Evolutionary conservation across 345 rosid species (phyloP), one percentile per base, ranked within the genome.

Genomic region (Bretschneidera sinensis): DNA sequence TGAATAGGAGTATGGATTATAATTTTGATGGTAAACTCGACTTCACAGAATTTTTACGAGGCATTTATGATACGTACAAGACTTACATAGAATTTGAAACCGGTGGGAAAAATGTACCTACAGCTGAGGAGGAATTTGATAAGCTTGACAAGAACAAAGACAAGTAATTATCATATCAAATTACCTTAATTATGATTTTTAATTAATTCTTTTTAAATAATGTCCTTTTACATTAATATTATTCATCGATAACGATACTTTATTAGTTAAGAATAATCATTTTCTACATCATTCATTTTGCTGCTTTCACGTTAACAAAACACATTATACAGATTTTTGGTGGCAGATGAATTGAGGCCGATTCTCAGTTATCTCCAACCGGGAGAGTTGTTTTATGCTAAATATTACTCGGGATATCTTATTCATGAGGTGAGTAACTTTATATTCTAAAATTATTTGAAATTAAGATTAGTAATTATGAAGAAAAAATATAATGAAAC

Each of bases 371-470:
- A 82, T 77, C 77, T 88, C n/a, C 74, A 77, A 54, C 90, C 90
- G 7, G 90, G 90, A 60, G 87, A 88, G 43, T 7, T 82, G 59
- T 75, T 77, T 25, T 74, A 82, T n/a, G 85, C 90, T 43, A 83
- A 62, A 67, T 74, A 72, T 57, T 79, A 78, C 72, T 71, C 84
- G 16, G 69, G 68, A 33, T 82, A 78, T 75, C 74, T 85, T 50
- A 80, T 71, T 31, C 53, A 60, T 6, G 71, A 78, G 89, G 96
- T 88, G 11, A 57, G 66, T 61, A n/a, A 7, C 10, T n/a, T n/a
- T n/a, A n/a, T n/a, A n/a, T n/a, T n/a, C n/a, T n/a, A n/a, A n/a
- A n/a, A n/a, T n/a, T n/a, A n/a, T n/a, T n/a, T n/a, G n/a, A n/a
- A n/a, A n/a, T n/a, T n/a, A n/a, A n/a, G n/a, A n/a, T n/a, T n/a